Evolutionary conservation across 177 flowering plant genomes (phyloP).

Genomic region (Vitis hybrid): DNA sequence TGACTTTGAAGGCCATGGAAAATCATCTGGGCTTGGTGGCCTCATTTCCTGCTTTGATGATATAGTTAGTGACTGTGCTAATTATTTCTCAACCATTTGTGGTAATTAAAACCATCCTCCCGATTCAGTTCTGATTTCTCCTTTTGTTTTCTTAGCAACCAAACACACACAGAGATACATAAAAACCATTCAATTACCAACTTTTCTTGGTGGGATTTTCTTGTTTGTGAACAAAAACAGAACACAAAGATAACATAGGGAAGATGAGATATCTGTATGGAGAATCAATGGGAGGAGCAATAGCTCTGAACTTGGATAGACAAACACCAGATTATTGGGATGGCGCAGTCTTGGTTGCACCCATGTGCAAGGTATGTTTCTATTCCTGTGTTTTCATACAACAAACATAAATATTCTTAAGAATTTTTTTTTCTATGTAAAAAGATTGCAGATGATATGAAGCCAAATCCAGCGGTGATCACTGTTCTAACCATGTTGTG

Average conservation of each 20-base stretch:
- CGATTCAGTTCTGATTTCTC: not conserved
- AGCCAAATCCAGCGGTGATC: conserved; percentile 50
- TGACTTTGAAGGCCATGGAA: conserved; percentile 89
- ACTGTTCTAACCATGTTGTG: conserved; percentile 37
- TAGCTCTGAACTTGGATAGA: conserved; percentile 52
- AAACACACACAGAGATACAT: not conserved
- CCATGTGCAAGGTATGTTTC: conserved; percentile 83
- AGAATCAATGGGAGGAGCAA: conserved; percentile 95
- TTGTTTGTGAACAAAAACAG: conserved; percentile 21
- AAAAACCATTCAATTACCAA: too few species aligned
- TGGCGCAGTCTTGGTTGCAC: conserved; percentile 84
- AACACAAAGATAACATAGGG: conserved; percentile 49
- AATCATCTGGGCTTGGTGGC: conserved; percentile 63
- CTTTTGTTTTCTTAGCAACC: not conserved
- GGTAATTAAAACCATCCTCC: conserved; percentile 31
- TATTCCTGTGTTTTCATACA: not conserved
- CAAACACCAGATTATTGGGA: conserved; percentile 68
- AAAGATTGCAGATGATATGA: conserved; percentile 78
- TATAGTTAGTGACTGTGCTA: conserved; percentile 61
- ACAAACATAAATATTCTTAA: too few species aligned
- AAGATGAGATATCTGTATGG: conserved; percentile 65
- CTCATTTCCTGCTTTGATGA: conserved; percentile 50
- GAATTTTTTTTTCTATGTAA: conserved; percentile 19
- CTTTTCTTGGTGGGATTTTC: not conserved
- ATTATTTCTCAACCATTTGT: conserved; percentile 50